Evolutionary conservation across 2,329 filamentous ascomycete species (phyloP).

Genomic region (Ascocoryne sarcoides): DNA sequence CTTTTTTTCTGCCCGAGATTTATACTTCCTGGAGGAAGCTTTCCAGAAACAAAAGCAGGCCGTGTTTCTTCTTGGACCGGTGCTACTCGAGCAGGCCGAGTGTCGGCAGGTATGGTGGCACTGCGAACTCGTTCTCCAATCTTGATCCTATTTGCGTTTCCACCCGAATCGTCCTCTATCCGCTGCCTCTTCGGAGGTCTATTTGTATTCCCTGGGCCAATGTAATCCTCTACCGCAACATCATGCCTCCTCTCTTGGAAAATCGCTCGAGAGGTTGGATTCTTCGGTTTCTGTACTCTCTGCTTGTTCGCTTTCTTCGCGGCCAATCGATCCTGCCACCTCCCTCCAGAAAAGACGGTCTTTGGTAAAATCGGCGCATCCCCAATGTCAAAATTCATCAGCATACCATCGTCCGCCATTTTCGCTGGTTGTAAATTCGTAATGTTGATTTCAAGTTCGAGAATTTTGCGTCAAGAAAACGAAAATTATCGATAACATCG

Average conservation of each 20-base stretch:
- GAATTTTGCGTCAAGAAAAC: not conserved
- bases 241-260: slow-evolving; percentile 23
- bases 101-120: not conserved
- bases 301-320: slow-evolving; percentile 60
- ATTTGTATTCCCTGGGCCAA: slow-evolving; percentile 19
- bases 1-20: slow-evolving; percentile 22
- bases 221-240: slow-evolving; percentile 24
- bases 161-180: slow-evolving; percentile 24
- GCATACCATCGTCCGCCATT: slow-evolving; percentile 94
- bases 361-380: slow-evolving; percentile 55
- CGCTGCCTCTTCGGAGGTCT: slow-evolving; percentile 38
- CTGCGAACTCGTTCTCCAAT: slow-evolving; percentile 24
- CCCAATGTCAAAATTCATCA: slow-evolving; percentile 81
- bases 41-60: slow-evolving; percentile 24
- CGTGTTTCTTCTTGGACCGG: slow-evolving; percentile 1
- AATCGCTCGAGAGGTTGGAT: slow-evolving; percentile 19
- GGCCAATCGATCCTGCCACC: slow-evolving; percentile 80
- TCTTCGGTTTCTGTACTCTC: slow-evolving; percentile 10
- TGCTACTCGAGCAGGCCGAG: not conserved
- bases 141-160: slow-evolving; percentile 14
- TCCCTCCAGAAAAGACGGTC: slow-evolving; percentile 72
- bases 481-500: slow-evolving; percentile 17
- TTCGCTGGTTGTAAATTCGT: slow-evolving; percentile 9
- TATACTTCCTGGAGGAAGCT: slow-evolving; percentile 31
- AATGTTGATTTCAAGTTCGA: not conserved